Evolutionary conservation across 208 protist species (phyloP).

Genomic region (Wallacemonas sp.): DNA sequence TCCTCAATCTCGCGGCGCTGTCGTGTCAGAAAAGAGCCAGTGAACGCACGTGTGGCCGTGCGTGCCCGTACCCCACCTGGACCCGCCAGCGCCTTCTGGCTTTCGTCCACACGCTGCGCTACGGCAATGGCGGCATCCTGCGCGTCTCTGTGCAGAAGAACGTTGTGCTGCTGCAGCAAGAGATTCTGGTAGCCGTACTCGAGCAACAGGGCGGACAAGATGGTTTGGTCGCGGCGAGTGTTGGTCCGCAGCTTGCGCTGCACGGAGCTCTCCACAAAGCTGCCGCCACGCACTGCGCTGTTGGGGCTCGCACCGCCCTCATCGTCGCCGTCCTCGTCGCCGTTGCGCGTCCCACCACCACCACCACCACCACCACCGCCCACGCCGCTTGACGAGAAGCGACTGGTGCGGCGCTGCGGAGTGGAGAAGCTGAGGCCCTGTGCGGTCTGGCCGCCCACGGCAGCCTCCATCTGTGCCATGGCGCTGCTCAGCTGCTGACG

Average conservation of each 20-base stretch:
- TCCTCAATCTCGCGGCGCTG: slow-evolving; percentile 67
- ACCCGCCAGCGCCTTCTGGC: background rate
- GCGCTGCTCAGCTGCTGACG: slow-evolving; percentile 43
- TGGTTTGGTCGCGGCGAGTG: slow-evolving; percentile 31
- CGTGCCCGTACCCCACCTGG: background rate
- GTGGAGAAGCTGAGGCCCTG: background rate
- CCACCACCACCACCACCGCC: too few relatives aligned
- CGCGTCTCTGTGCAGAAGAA: slow-evolving; percentile 37
- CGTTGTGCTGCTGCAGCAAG: slow-evolving; percentile 63
- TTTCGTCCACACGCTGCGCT: slow-evolving; percentile 25
- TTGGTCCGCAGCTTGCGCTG: slow-evolving; percentile 26
- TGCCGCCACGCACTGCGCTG: background rate
- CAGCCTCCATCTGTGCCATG: slow-evolving; percentile 30
- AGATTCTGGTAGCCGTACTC: slow-evolving; percentile 65
- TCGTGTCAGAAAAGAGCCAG: slow-evolving; percentile 55
- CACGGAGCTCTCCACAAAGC: background rate
- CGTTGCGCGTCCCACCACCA: slow-evolving; percentile 1
- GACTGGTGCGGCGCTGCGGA: slow-evolving; percentile 24
- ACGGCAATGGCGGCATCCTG: slow-evolving; percentile 8
- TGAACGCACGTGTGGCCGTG: background rate
- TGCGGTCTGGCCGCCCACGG: background rate
- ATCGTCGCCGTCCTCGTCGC: slow-evolving; percentile 18
- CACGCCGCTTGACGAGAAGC: slow-evolving; percentile 1
- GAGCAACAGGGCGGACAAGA: slow-evolving; percentile 55
- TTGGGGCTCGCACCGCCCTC: background rate